phyloP scores from a whole-genome alignment of 495 filamentous ascomycete genomes.

The Trichoderma virens region DNA sequence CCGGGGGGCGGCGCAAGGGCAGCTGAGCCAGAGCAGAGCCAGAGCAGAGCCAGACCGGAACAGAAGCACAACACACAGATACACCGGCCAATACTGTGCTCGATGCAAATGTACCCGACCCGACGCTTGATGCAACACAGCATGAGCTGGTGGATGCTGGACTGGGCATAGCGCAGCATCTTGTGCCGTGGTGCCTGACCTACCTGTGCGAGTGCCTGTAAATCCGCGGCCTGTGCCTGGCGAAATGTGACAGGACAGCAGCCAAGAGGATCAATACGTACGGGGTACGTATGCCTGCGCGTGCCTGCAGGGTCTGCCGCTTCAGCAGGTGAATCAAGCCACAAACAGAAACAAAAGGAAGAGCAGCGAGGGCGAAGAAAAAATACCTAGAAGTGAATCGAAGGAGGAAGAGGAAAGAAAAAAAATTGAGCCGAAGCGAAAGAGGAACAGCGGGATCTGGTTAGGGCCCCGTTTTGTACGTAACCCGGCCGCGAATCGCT shows the following conservation, averaged over 20 bases:
- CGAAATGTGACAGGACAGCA: too few species aligned
- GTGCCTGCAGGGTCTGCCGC: background rate
- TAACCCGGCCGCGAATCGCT: background rate
- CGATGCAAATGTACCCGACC: too few species aligned
- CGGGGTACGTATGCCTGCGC: background rate
- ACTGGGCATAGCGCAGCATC: background rate
- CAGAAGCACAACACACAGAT: too few species aligned
- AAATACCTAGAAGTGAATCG: background rate
- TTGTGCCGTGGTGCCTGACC: background rate
- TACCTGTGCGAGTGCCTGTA: too few species aligned
- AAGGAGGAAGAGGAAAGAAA: background rate
- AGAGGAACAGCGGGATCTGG: background rate
- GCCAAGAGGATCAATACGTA: background rate
- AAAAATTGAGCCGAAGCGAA: background rate
- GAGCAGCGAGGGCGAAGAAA: background rate
- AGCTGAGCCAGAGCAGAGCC: background rate
- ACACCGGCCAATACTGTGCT: too few species aligned
- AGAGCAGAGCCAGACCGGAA: background rate
- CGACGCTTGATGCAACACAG: background rate
- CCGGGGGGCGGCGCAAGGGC: too few species aligned
- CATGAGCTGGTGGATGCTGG: background rate
- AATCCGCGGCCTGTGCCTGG: too few species aligned
- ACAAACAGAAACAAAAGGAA: background rate
- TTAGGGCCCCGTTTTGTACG: conserved; percentile 4
- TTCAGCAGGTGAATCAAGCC: background rate